Evolutionary conservation across 2,329 filamentous ascomycete species (phyloP), one percentile per base, ranked within the genome.

Genomic region (Colletotrichum siamense): DNA sequence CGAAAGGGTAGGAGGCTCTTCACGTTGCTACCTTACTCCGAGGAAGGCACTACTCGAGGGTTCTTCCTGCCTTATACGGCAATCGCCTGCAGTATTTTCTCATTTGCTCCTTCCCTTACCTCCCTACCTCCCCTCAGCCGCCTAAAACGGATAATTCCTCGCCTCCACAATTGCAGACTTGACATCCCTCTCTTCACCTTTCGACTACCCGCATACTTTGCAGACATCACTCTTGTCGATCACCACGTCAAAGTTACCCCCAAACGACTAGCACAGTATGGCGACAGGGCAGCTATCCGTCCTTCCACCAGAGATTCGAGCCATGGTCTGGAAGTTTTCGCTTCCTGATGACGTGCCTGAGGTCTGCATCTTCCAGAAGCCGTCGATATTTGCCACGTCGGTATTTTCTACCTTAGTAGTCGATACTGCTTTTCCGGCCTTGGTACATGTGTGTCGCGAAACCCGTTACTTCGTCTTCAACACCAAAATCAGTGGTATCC

Each of bases 1-100:
- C 0, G n/a, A 5, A 13, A 52, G 6, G 4, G 10, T 1, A 22
- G 22, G n/a, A 22, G 44, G 1, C 0, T 0, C 44, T 49, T 12
- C n/a, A 7, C 44, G n/a, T 49, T n/a, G 18, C 5, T 44, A n/a
- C 8, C 39, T 44, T 12, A n/a, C 5, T 44, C 39, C 6, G 2
- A 44, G 39, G 39, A 3, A n/a, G 44, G n/a, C 44, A 22, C 1
- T 12, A 22, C 10, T 52, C 44, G 1, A 52, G 44, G 9, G 44
- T 52, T 10, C 44, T 49, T 22, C n/a, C 44, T 22, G n/a, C 44
- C 44, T 22, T 18, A 13, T 8, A 22, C n/a, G 0, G n/a, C 44
- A 52, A 52, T n/a, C 44, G 44, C 6, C n/a, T 52, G 44, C n/a
- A 52, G 3, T 1, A 52, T 5, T 13, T 52, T 24, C n/a, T 13